Evolutionary conservation across 1,284 basidiomycete species (phyloP).

Genomic region (Puccinia sorghi): DNA sequence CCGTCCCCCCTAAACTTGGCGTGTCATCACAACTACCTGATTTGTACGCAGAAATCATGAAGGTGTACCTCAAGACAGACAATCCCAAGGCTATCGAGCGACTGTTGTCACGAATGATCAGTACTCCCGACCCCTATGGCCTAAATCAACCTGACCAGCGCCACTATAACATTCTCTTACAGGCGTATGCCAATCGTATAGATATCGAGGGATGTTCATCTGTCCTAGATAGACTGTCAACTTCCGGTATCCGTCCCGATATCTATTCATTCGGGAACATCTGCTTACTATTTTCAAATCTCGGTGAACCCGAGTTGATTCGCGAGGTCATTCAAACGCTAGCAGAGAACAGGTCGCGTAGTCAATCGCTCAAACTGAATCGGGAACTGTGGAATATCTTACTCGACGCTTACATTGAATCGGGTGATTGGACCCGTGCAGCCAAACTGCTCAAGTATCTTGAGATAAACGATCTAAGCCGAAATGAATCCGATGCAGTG

Average conservation of each 20-base stretch:
- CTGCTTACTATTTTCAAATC: conserved; percentile 69
- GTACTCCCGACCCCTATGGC: conserved; percentile 8
- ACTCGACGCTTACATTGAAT: conserved; percentile 80
- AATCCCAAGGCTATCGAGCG: conserved; percentile 16
- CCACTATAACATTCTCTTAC: conserved; percentile 68
- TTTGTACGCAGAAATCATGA: conserved; percentile 48
- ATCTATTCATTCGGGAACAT: conserved; percentile 69
- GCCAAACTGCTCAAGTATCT: conserved; percentile 73
- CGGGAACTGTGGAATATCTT: conserved; percentile 69
- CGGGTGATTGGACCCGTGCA: conserved; percentile 75
- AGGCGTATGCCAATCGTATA: conserved; percentile 65
- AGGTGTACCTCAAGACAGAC: conserved; percentile 30
- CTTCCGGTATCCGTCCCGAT: conserved; percentile 63
- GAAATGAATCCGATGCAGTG: conserved; percentile 61
- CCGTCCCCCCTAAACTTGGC: conserved; percentile 16
- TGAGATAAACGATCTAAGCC: conserved; percentile 58
- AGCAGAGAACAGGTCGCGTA: conserved; percentile 56
- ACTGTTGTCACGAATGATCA: conserved; percentile 28
- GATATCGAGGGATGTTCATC: conserved; percentile 65
- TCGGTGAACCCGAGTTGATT: conserved; percentile 69
- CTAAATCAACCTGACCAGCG: conserved; percentile 62
- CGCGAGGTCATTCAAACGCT: conserved; percentile 70
- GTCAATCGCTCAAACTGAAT: conserved; percentile 65
- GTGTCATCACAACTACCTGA: conserved; percentile 21
- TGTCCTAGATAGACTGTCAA: conserved; percentile 69